Conservation (phyloP, 2,329 filamentous ascomycete species). For the Ilyonectria sp. region DNA sequence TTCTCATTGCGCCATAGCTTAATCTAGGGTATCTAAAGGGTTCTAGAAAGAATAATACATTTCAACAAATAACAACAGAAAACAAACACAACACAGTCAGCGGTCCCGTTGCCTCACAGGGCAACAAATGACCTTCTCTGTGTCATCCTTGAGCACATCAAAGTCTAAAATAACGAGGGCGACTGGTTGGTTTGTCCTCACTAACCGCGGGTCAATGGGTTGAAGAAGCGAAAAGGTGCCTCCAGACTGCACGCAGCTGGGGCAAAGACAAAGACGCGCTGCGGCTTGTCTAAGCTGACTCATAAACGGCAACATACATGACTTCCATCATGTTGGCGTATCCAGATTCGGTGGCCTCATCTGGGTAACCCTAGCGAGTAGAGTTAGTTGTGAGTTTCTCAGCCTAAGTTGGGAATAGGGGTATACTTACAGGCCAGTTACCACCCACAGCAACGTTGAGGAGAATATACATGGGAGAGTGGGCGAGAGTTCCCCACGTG, state of each 20-base stretch:
- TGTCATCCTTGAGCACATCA: neutral
- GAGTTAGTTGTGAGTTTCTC: constrained; percentile 21
- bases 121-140: neutral
- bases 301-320: constrained; percentile 58
- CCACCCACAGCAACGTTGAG: constrained; percentile 66
- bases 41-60: neutral
- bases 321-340: constrained; percentile 60
- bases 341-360: constrained; percentile 52
- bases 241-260: neutral
- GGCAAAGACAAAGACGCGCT: neutral
- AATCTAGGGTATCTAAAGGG: constrained; percentile 27
- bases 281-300: constrained; percentile 38
- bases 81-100: constrained; percentile 17
- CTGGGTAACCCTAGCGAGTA: constrained; percentile 50
- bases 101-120: neutral
- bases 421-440: constrained; percentile 55
- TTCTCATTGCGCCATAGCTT: constrained; percentile 11
- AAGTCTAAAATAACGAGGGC: neutral
- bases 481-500: constrained; percentile 61
- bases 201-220: neutral
- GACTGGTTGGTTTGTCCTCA: neutral
- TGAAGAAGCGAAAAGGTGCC: constrained; percentile 14
- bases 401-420: neutral
- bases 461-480: constrained; percentile 61
- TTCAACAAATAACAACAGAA: constrained; percentile 1